Evolutionary conservation across 2,329 filamentous ascomycete genomes (phyloP), one percentile per base, ranked within the genome.

Genomic region (Didymella segeticola): DNA sequence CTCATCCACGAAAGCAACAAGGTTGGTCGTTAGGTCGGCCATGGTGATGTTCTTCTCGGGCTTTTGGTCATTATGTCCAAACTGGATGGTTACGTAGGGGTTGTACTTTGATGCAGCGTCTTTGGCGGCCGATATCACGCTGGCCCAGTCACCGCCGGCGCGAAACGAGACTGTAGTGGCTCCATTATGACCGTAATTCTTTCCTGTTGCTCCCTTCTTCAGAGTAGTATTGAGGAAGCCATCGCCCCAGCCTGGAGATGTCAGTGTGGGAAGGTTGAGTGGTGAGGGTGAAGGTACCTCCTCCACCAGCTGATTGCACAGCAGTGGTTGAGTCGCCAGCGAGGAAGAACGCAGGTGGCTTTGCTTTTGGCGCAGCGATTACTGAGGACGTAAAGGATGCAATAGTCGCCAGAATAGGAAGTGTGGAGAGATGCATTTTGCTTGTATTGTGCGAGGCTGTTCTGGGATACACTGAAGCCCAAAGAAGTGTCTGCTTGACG

Each of bases 41-140:
- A 83, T 68, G 2, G 73, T 71, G 47, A 86, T 67, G 8, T 66
- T 66, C 69, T 57, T 77, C 72, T 19, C 74, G 71, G 3, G 70
- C 70, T n/a, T 77, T 61, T 83, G 84, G 63, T 87, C 85, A 53
- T 87, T 87, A 66, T 87, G 84, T 0, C 84, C 84, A 53, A 86
- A 86, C 73, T 74, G 75, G 14, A 86, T 83, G 0, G 82, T 84
- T 6, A 85, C 82, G 46, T 79, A 83, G 6, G 78, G 74, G 4
- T 73, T 60, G 54, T 77, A 78, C 5, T 66, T 71, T 15, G 76
- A 67, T 0, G 69, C 67, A 27, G 70, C 65, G 4, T 43, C 30
- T 22, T 62, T 60, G 0, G 83, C 74, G 0, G 77, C 70, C 4
- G 67, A 52, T 1, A 86, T 71, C 0, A 84, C 77, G 0, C 73